Conservation (phyloP, 129 eudicot genomes). For the Arctium lappa region DNA sequence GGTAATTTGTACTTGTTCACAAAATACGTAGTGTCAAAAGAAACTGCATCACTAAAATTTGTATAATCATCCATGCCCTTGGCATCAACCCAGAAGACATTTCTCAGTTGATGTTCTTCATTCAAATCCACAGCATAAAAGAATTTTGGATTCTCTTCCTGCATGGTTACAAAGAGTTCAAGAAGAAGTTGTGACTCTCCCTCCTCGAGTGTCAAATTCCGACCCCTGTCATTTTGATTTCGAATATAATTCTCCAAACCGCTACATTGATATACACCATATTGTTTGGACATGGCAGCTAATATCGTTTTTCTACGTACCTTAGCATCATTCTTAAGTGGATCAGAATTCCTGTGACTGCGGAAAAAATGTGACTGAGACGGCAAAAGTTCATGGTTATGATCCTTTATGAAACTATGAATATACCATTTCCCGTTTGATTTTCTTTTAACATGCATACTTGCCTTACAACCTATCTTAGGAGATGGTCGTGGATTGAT, state of each 20-base stretch:
- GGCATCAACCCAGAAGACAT: conserved; percentile 87
- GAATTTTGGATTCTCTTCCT: conserved; percentile 79
- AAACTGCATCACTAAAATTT: conserved; percentile 72
- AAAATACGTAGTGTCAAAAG: conserved; percentile 72
- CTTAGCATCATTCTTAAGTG: conserved; percentile 63
- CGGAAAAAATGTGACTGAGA: conserved; percentile 84
- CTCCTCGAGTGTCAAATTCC: conserved; percentile 61
- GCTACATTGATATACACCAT: conserved; percentile 54
- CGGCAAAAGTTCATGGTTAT: conserved; percentile 88
- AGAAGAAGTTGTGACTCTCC: conserved; percentile 75
- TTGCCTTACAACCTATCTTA: conserved; percentile 94
- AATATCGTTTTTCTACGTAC: conserved; percentile 52
- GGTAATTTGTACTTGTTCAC: conserved; percentile 69
- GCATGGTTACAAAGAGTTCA: conserved; percentile 73
- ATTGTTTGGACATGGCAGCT: conserved; percentile 51
- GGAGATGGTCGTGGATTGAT: conserved; percentile 94
- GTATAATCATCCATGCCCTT: conserved; percentile 77
- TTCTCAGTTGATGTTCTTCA: conserved; percentile 85
- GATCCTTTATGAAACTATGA: conserved; percentile 81
- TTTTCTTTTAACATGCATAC: conserved; percentile 86
- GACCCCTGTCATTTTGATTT: conserved; percentile 78
- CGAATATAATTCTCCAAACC: conserved; percentile 53
- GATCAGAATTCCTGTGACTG: conserved; percentile 69
- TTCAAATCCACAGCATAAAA: conserved; percentile 81
- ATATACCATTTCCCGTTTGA: conserved; percentile 76